These are phyloP conservation scores for Dalbergia cultrata DNA, from an alignment of 306 rosid genomes.

Conservation along the genomic window DNA sequence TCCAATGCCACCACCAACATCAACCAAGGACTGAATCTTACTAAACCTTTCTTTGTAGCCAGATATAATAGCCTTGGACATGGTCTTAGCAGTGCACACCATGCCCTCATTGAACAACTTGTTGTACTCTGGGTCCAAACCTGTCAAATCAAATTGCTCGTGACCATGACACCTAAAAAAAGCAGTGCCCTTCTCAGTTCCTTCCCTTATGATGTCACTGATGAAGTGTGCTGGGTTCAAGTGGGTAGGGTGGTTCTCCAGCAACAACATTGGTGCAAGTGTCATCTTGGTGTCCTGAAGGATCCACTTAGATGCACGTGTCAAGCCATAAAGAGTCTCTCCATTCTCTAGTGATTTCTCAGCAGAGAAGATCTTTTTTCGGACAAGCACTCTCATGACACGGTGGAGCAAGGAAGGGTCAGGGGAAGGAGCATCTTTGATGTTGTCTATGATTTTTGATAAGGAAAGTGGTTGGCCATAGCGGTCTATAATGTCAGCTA, in stretches of 20 bases:
- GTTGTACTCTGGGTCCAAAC: slow-evolving; percentile 50
- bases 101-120: slow-evolving; percentile 55
- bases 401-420: slow-evolving; percentile 40
- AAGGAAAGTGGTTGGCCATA: slow-evolving; percentile 48
- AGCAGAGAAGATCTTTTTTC: slow-evolving; percentile 52
- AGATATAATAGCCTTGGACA: slow-evolving; percentile 47
- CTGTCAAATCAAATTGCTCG: slow-evolving; percentile 54
- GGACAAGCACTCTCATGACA: slow-evolving; percentile 55
- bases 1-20: slow-evolving; percentile 62
- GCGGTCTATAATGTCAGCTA: slow-evolving; percentile 57
- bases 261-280: slow-evolving; percentile 49
- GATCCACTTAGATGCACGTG: slow-evolving; percentile 56
- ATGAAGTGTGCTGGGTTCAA: slow-evolving; percentile 48
- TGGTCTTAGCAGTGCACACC: slow-evolving; percentile 53
- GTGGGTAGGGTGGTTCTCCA: slow-evolving; percentile 57
- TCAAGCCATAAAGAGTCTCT: slow-evolving; percentile 49
- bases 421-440: slow-evolving; percentile 53
- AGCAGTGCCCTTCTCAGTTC: slow-evolving; percentile 53
- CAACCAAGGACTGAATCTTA: slow-evolving; percentile 51
- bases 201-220: slow-evolving; percentile 46
- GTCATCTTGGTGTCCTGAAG: slow-evolving; percentile 54
- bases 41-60: slow-evolving; percentile 58
- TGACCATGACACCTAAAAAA: slow-evolving; percentile 59
- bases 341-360: slow-evolving; percentile 34
- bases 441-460: slow-evolving; percentile 40